A percentile compares a stretch with the other conserved stretches of the same genome.
phyloP scores from a whole-genome alignment of 202 grass and related monocot genomes.

The Brachypodium distachyon region DNA sequence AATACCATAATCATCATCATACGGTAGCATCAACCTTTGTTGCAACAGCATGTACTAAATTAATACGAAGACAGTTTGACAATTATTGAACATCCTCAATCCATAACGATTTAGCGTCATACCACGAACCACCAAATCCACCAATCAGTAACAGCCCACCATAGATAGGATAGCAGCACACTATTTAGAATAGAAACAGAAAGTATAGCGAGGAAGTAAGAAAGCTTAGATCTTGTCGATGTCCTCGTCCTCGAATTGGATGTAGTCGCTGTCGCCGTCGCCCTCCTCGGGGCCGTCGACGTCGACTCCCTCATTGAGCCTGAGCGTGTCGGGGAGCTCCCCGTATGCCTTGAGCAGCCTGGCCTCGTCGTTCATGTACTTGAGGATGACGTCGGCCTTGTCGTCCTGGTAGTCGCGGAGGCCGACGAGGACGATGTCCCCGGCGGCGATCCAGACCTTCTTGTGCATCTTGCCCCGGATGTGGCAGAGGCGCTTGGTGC shows the following conservation, averaged over 20 bases:
- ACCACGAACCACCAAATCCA: background rate
- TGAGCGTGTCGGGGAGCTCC: conserved; percentile 66
- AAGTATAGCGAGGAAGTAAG: background rate
- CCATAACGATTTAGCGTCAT: background rate
- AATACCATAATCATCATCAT: background rate
- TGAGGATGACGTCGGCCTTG: conserved; percentile 94
- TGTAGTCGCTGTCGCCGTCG: conserved; percentile 50
- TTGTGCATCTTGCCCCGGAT: conserved; percentile 95
- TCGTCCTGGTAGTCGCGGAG: conserved; percentile 96
- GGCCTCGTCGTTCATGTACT: conserved; percentile 92
- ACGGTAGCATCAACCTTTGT: background rate
- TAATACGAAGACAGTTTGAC: background rate
- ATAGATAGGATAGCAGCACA: background rate
- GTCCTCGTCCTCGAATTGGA: conserved; percentile 95
- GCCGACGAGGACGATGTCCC: conserved; percentile 81
- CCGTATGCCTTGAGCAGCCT: conserved; percentile 81
- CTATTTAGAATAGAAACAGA: background rate
- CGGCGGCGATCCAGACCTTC: conserved; percentile 87
- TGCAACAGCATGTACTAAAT: background rate
- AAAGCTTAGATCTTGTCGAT: conserved; percentile 37
- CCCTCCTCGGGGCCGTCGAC: conserved; percentile 67
- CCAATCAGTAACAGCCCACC: conserved; percentile 6
- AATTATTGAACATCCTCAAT: conserved; percentile 27
- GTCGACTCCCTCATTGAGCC: conserved; percentile 83
- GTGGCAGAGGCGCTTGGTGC: conserved; percentile 77